Evolutionary conservation across 768 basidiomycete genomes (phyloP).

Genomic region (Termitomyces sp.): DNA sequence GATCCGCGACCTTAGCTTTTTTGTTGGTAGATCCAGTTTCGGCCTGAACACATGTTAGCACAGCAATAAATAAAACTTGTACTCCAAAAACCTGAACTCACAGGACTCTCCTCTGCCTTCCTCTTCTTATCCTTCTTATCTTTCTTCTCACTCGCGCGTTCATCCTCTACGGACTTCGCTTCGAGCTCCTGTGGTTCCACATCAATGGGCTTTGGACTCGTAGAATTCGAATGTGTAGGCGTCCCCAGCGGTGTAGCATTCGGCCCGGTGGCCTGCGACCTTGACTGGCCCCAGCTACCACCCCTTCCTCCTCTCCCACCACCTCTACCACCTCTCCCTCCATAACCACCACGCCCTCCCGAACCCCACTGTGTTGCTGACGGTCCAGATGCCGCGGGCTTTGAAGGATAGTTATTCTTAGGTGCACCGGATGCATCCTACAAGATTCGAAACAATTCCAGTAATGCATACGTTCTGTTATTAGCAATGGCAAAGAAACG

Average conservation of each 20-base stretch:
- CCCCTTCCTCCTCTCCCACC: constrained; percentile 28
- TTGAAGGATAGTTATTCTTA: not conserved
- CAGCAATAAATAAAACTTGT: not conserved
- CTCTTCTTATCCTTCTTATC: constrained; percentile 29
- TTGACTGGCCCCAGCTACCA: constrained; percentile 22
- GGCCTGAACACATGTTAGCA: not conserved
- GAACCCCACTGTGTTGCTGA: constrained; percentile 11
- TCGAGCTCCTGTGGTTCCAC: constrained; percentile 7
- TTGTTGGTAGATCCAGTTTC: constrained; percentile 16
- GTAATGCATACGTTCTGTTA: not conserved
- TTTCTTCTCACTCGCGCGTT: constrained; percentile 15
- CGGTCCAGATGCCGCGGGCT: not conserved
- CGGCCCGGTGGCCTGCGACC: constrained; percentile 46
- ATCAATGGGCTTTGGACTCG: constrained; percentile 12
- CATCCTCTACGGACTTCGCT: constrained; percentile 4
- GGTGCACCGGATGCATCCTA: not conserved
- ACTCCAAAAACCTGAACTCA: constrained; percentile 4
- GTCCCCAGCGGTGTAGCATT: constrained; percentile 71
- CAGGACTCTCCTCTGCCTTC: constrained; percentile 24
- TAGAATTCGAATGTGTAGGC: constrained; percentile 35
- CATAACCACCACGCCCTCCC: constrained; percentile 16
- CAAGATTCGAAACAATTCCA: not conserved
- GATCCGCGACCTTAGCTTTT: constrained; percentile 23
- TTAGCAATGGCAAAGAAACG: constrained; percentile 6
- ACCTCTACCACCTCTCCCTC: constrained; percentile 14